These are phyloP conservation scores for Thelephora ganbajun DNA, from an alignment of 768 basidiomycete genomes.

Conservation along the genomic window DNA sequence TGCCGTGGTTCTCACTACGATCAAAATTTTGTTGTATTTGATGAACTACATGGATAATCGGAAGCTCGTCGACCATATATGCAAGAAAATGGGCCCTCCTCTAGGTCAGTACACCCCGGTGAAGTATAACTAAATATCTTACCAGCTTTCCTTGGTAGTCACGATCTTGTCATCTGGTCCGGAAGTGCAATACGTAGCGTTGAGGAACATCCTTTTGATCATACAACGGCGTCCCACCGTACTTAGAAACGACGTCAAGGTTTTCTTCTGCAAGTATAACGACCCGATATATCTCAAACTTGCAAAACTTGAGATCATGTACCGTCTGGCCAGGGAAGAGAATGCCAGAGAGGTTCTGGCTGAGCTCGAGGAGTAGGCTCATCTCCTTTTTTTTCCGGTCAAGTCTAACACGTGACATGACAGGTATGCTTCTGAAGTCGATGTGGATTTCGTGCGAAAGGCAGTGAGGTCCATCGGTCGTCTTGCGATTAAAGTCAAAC, in stretches of 20 bases:
- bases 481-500: constrained; percentile 92
- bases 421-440: constrained; percentile 96
- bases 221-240: constrained; percentile 90
- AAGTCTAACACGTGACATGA: background rate
- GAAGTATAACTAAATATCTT: constrained; percentile 1
- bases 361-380: constrained; percentile 80
- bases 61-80: constrained; percentile 73
- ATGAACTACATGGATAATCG: constrained; percentile 99
- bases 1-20: constrained; percentile 96
- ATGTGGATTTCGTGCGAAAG: constrained; percentile 95
- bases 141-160: constrained; percentile 32
- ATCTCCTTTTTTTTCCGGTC: constrained; percentile 2
- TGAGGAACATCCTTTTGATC: constrained; percentile 93
- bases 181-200: constrained; percentile 95
- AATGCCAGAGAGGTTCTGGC: constrained; percentile 88
- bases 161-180: constrained; percentile 92
- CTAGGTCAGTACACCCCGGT: constrained; percentile 40
- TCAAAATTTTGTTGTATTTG: constrained; percentile 88
- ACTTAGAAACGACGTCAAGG: constrained; percentile 92
- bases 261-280: constrained; percentile 99
- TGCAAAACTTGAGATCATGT: constrained; percentile 98
- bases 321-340: constrained; percentile 87
- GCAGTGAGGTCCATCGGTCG: constrained; percentile 95
- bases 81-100: constrained; percentile 97
- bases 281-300: constrained; percentile 99